These are phyloP conservation scores for Umbilicaria muhlenbergii DNA, from an alignment of 495 filamentous ascomycete genomes.

Conservation along the genomic window DNA sequence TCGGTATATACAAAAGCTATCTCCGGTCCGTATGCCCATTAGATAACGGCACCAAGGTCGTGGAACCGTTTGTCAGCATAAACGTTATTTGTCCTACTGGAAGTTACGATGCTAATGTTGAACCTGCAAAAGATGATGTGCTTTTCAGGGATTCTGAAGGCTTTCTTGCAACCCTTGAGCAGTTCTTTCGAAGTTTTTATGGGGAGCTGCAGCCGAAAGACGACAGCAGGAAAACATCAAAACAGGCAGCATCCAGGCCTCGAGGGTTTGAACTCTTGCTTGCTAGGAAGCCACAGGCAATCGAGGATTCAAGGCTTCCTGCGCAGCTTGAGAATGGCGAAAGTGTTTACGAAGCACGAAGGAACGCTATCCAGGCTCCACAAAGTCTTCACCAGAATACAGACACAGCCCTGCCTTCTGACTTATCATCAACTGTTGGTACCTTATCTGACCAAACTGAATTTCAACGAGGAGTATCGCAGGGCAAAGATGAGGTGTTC, in stretches of 20 bases:
- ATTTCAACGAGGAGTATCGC: too few relatives aligned
- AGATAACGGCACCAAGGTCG: slow-evolving; percentile 14
- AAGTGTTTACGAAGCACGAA: too few relatives aligned
- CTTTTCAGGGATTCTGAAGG: slow-evolving; percentile 49
- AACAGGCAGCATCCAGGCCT: background rate
- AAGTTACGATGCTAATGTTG: slow-evolving; percentile 78
- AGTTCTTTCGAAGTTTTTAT: slow-evolving; percentile 39
- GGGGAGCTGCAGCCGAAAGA: slow-evolving; percentile 19
- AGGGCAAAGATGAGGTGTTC: too few relatives aligned
- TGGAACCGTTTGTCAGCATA: slow-evolving; percentile 58
- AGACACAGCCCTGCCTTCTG: too few relatives aligned
- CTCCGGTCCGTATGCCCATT: slow-evolving; percentile 24
- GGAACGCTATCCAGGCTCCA: too few relatives aligned
- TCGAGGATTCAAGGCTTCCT: too few relatives aligned
- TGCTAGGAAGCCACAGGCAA: slow-evolving; percentile 9
- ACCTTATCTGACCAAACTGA: too few relatives aligned
- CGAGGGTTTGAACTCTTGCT: slow-evolving; percentile 17
- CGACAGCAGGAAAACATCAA: background rate
- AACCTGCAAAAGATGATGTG: slow-evolving; percentile 82
- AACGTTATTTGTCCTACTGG: slow-evolving; percentile 54
- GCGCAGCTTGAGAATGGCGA: too few relatives aligned
- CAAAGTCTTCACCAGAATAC: too few relatives aligned
- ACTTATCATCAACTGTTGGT: too few relatives aligned
- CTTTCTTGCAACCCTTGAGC: slow-evolving; percentile 36
- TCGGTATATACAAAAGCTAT: slow-evolving; percentile 41